Conservation (phyloP, 2,329 filamentous ascomycete species). For the Sphaerulina vaccinii region DNA sequence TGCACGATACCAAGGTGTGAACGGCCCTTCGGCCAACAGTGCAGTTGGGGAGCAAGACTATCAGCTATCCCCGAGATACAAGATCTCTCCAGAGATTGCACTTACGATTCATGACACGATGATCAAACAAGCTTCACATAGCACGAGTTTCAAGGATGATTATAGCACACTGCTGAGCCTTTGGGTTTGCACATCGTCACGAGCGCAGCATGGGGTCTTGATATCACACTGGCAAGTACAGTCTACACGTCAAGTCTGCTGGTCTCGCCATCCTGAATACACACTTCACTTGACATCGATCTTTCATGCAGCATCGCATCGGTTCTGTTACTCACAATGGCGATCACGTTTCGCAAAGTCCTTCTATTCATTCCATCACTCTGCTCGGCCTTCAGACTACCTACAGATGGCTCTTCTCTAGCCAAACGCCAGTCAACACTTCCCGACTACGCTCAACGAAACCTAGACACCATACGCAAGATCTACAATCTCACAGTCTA, state of each 20-base stretch:
- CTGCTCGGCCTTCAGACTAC: neutral
- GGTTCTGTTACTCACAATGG: slow-evolving; percentile 26
- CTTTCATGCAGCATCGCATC: no score
- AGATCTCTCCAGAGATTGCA: no score
- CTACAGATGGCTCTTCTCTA: neutral
- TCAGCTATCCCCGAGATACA: no score
- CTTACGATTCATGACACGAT: neutral
- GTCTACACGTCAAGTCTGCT: no score
- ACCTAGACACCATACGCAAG: slow-evolving; percentile 40
- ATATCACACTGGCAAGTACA: no score
- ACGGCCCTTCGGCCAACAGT: no score
- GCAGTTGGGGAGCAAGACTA: no score
- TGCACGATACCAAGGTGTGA: no score
- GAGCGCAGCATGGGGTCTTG: no score
- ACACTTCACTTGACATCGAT: no score
- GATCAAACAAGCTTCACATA: neutral
- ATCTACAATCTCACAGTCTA: slow-evolving; percentile 33
- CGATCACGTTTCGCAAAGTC: neutral
- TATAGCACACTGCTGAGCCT: neutral
- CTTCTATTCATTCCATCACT: neutral
- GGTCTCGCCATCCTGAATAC: no score
- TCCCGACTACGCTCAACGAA: slow-evolving; percentile 31
- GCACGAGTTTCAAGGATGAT: neutral
- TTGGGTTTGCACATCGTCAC: neutral
- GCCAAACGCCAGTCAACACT: slow-evolving; percentile 3